Conservation (phyloP, 768 basidiomycete species). For the Sarcodon sp. region DNA sequence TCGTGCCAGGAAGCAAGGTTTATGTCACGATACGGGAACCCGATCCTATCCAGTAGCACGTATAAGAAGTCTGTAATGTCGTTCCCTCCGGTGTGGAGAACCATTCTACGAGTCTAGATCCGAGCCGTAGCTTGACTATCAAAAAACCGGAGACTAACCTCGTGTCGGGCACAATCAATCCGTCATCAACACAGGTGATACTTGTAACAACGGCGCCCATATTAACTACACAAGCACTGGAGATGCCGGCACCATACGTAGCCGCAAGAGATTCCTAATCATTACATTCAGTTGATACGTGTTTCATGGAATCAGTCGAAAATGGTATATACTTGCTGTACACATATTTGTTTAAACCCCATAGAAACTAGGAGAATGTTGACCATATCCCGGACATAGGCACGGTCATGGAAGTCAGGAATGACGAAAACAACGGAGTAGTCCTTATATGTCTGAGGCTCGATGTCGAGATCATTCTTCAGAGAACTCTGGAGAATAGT, state of each 20-base stretch:
- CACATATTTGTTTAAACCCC: constrained; percentile 89
- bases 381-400: constrained; percentile 69
- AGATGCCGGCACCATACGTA: constrained; percentile 91
- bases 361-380: constrained; percentile 63
- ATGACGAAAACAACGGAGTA: constrained; percentile 83
- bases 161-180: constrained; percentile 76
- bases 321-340: constrained; percentile 59
- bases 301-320: background rate
- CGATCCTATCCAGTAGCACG: constrained; percentile 64
- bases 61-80: constrained; percentile 88
- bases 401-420: constrained; percentile 82
- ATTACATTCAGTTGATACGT: constrained; percentile 1
- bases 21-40: constrained; percentile 81
- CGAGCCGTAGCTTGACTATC: background rate
- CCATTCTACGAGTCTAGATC: constrained; percentile 33
- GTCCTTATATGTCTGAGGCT: constrained; percentile 49
- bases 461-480: constrained; percentile 45
- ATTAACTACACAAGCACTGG: constrained; percentile 91
- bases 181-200: constrained; percentile 92
- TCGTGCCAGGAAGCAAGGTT: constrained; percentile 71
- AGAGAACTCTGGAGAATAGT: constrained; percentile 51
- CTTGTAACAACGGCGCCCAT: constrained; percentile 79
- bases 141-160: constrained; percentile 32
- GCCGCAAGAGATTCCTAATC: constrained; percentile 81
- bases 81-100: constrained; percentile 82